Evolutionary conservation across 345 rosid species (phyloP), one percentile per base, ranked within the genome.

Genomic region (Linum lewisii): DNA sequence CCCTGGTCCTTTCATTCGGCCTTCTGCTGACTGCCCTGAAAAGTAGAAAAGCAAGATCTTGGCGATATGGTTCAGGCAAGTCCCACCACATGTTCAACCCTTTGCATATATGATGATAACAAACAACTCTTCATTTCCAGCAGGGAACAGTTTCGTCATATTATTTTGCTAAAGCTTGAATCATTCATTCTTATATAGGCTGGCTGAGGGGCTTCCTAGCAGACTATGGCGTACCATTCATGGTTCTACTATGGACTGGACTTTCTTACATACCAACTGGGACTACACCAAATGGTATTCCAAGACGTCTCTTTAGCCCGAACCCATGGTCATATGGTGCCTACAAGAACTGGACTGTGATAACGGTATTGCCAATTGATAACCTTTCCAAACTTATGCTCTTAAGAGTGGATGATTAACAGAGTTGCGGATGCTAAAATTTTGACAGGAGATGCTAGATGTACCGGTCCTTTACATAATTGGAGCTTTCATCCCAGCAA

Each of bases 401-500:
- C 42, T 60, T 36, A 38, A 42, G 19, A 25, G 13, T 42, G 18
- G 47, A 42, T 42, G 47, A 42, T 42, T 42, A 11, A 11, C 47
- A 0, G 47, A 66, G n/a, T 38, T 14, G 64, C 36, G 25, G 37
- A 34, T 59, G 59, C 51, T 55, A 22, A 58, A 68, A 58, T 42
- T 53, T 11, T 57, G 32, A 49, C 72, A 72, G 76, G 76, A 72
- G 51, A 72, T 72, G 76, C 37, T 59, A 1, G 22, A 67, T 20
- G 76, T 72, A 26, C 76, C 76, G 1, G n/a, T 67, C 29, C 36
- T 38, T 49, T 72, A 72, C 66, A 72, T 72, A 4, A 59, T 72
- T 29, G 76, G 72, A 59, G 76, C 76, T 25, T 60, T 72, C 54
- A 6, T 72, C 56, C 76, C 76, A 20, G 76, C 76, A 13, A 67